Conservation (phyloP, 2,329 filamentous ascomycete genomes). For the Thielaviopsis populi region DNA sequence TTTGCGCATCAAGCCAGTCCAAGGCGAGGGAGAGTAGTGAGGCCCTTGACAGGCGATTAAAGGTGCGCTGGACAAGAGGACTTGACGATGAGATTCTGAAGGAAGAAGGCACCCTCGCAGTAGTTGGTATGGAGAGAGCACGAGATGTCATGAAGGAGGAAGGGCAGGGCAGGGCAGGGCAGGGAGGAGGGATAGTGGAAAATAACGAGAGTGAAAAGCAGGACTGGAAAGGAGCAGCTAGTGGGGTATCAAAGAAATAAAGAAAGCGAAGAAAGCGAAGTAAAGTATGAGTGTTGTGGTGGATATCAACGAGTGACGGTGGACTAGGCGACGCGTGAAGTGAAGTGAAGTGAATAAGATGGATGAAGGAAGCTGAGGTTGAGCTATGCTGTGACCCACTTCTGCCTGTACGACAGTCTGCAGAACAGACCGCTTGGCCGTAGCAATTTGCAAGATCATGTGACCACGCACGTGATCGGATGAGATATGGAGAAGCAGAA, state of each 20-base stretch:
- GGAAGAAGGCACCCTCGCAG: slow-evolving; percentile 54
- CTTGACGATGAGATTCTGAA: slow-evolving; percentile 53
- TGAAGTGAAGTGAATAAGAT: too few species aligned
- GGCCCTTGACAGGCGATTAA: slow-evolving; percentile 55
- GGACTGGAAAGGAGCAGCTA: not conserved
- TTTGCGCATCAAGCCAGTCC: slow-evolving; percentile 60
- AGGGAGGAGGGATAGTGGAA: not conserved
- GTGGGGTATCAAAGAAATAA: not conserved
- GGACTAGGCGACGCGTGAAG: not conserved
- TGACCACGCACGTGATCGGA: not conserved
- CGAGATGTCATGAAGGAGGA: not conserved
- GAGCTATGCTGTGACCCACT: not conserved
- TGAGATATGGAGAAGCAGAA: too few species aligned
- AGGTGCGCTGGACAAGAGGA: slow-evolving; percentile 46
- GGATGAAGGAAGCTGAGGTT: not conserved
- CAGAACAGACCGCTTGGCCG: not conserved
- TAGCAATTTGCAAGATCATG: not conserved
- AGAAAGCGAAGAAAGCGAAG: not conserved
- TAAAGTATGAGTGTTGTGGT: not conserved
- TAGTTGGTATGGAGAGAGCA: slow-evolving; percentile 49
- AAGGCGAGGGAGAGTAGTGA: slow-evolving; percentile 58
- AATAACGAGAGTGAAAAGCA: not conserved
- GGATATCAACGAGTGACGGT: not conserved
- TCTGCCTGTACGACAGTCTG: not conserved
- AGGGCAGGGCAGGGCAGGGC: not conserved